A percentile compares a stretch with the other conserved stretches of the same genome.
Conservation (phyloP, 805 yeast species). For the Zygosaccharomyces lentus region DNA sequence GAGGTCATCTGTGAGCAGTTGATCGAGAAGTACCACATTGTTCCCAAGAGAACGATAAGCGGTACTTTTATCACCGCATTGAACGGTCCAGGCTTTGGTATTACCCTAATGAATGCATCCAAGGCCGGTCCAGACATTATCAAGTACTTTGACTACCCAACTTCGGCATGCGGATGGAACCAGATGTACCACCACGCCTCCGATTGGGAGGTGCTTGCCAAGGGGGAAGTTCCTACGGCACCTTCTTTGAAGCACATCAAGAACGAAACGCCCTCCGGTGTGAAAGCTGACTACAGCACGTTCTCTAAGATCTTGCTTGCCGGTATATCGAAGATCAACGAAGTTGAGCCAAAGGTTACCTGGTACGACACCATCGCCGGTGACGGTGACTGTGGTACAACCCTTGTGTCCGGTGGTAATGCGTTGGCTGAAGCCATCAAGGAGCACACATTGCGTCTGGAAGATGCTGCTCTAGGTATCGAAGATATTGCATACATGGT, state of each 20-base stretch:
- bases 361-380: conserved; percentile 85
- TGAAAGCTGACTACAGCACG: conserved; percentile 43
- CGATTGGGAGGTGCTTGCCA: conserved; percentile 57
- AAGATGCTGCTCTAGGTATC: conserved; percentile 45
- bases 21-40: conserved; percentile 47
- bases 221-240: conserved; percentile 40
- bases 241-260: conserved; percentile 80
- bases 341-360: conserved; percentile 77
- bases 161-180: conserved; percentile 47
- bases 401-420: conserved; percentile 75
- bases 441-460: conserved; percentile 55
- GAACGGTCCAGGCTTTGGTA: conserved; percentile 87
- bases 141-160: conserved; percentile 30
- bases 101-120: conserved; percentile 71
- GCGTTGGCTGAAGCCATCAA: conserved; percentile 57
- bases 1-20: conserved; percentile 52
- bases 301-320: conserved; percentile 39
- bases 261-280: conserved; percentile 33
- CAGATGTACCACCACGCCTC: conserved; percentile 75
- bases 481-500: conserved; percentile 76
- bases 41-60: conserved; percentile 63
- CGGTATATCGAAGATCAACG: conserved; percentile 50
- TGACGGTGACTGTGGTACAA: conserved; percentile 97
- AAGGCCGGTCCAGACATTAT: conserved; percentile 41
- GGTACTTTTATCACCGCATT: conserved; percentile 86